Percentiles rank a stretch among this genome's conserved stretches.
Evolutionary conservation across 805 yeast species (phyloP).

Genomic region (Wickerhamiella shivajii): DNA sequence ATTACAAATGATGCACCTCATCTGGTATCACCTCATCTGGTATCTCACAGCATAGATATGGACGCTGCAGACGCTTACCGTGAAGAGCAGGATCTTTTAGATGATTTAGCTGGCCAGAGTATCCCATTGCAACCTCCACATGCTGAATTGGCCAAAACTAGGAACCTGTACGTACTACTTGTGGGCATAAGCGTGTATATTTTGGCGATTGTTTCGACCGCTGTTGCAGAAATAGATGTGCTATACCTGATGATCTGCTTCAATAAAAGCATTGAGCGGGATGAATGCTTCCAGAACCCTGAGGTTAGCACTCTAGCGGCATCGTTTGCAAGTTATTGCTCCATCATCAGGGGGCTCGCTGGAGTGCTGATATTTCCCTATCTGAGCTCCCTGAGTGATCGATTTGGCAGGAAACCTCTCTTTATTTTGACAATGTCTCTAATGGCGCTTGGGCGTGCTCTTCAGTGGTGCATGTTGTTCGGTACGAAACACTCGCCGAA

Average conservation of each 20-base stretch:
- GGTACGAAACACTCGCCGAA: constrained; percentile 11
- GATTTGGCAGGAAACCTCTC: constrained; percentile 17
- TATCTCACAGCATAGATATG: too few relatives aligned
- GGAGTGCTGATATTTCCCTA: constrained; percentile 12
- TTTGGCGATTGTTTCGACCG: constrained; percentile 10
- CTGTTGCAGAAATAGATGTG: constrained; percentile 16
- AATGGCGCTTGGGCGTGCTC: constrained; percentile 9
- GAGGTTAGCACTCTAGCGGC: constrained; percentile 14
- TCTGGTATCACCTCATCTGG: too few relatives aligned
- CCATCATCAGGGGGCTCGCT: constrained; percentile 11
- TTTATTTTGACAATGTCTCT: constrained; percentile 10
- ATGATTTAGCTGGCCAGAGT: too few relatives aligned
- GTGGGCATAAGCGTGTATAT: constrained; percentile 4
- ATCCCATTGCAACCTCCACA: too few relatives aligned
- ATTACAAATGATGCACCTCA: too few relatives aligned
- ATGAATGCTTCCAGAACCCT: constrained; percentile 13
- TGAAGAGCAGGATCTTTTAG: too few relatives aligned
- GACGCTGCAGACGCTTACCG: too few relatives aligned
- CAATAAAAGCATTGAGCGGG: constrained; percentile 9
- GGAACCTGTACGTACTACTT: too few relatives aligned
- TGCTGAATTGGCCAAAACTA: too few relatives aligned
- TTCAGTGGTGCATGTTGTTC: constrained; percentile 17
- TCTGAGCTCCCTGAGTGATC: constrained; percentile 16
- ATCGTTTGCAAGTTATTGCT: constrained; percentile 10
- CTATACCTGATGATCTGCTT: constrained; percentile 16